Evolutionary conservation across 352 stramenopile genomes (phyloP).

Genomic region (Phytophthora lateralis): DNA sequence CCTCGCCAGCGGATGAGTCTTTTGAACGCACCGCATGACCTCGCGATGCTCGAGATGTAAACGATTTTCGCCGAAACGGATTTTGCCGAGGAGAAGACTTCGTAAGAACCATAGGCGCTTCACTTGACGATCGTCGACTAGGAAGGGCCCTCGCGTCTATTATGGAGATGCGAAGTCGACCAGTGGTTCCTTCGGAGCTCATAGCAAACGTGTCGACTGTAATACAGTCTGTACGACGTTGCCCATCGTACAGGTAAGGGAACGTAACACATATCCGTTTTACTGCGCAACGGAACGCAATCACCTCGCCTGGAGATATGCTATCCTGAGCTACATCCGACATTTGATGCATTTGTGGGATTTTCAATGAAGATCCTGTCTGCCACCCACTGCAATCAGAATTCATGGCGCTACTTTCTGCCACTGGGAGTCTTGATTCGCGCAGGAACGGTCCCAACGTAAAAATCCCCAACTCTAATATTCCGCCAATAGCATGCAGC

Average conservation of each 20-base stretch:
- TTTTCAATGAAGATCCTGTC: slow-evolving; percentile 13
- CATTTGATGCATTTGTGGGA: slow-evolving; percentile 49
- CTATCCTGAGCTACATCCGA: slow-evolving; percentile 44
- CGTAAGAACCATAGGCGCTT: slow-evolving; percentile 3
- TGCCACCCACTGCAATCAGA: slow-evolving; percentile 5
- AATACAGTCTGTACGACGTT: slow-evolving; percentile 56
- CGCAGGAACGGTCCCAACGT: slow-evolving; percentile 39
- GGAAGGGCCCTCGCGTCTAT: slow-evolving; percentile 41
- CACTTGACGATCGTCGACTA: slow-evolving; percentile 12
- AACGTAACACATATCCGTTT: slow-evolving; percentile 68
- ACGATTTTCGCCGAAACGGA: slow-evolving; percentile 17
- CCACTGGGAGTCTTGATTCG: slow-evolving; percentile 16
- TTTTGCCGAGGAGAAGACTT: slow-evolving; percentile 10
- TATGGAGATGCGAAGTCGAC: slow-evolving; percentile 61
- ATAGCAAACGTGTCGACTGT: slow-evolving; percentile 66
- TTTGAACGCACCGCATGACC: neutral
- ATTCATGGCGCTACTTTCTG: neutral
- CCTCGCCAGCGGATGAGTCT: neutral
- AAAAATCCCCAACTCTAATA: slow-evolving; percentile 63
- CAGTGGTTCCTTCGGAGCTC: slow-evolving; percentile 59
- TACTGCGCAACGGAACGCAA: slow-evolving; percentile 69
- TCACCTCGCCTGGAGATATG: slow-evolving; percentile 38
- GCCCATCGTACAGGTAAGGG: slow-evolving; percentile 32
- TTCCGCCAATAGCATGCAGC: slow-evolving; percentile 65
- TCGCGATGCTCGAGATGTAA: slow-evolving; percentile 18